Evolutionary conservation across 2,329 filamentous ascomycete species (phyloP).

Genomic region (Claviceps purpurea): DNA sequence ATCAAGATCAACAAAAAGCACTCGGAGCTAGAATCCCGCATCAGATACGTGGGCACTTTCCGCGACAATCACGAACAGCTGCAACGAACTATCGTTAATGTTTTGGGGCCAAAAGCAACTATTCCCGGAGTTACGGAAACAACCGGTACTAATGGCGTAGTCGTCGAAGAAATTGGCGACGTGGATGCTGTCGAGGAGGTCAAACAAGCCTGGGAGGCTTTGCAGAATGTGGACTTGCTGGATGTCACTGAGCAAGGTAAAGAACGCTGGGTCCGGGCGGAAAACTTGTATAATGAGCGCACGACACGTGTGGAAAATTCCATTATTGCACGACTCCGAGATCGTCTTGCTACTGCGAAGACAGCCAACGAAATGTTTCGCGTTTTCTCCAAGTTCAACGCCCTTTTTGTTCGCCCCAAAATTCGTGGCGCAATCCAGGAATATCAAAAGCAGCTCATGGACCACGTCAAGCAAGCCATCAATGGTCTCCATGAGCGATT

Average conservation of each 20-base stretch:
- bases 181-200: constrained; percentile 97
- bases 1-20: constrained; percentile 92
- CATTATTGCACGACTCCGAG: constrained; percentile 86
- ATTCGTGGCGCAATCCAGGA: constrained; percentile 95
- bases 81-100: constrained; percentile 89
- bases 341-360: constrained; percentile 87
- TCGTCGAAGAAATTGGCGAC: constrained; percentile 90
- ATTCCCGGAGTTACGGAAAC: constrained; percentile 40
- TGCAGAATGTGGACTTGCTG: constrained; percentile 89
- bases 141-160: constrained; percentile 44
- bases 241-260: constrained; percentile 87
- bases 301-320: constrained; percentile 97
- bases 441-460: constrained; percentile 95
- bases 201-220: constrained; percentile 79
- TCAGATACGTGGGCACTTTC: constrained; percentile 91
- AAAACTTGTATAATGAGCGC: constrained; percentile 93
- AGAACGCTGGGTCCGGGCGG: constrained; percentile 80
- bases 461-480: constrained; percentile 95
- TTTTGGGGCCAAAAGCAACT: constrained; percentile 65
- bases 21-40: constrained; percentile 72
- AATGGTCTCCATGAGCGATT: constrained; percentile 87
- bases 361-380: constrained; percentile 99
- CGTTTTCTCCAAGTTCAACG: constrained; percentile 99
- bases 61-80: constrained; percentile 95
- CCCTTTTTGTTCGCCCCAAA: constrained; percentile 95